Base-by-base conservation (phyloP, 768 basidiomycete species). In the Megacollybia marginata region DNA sequence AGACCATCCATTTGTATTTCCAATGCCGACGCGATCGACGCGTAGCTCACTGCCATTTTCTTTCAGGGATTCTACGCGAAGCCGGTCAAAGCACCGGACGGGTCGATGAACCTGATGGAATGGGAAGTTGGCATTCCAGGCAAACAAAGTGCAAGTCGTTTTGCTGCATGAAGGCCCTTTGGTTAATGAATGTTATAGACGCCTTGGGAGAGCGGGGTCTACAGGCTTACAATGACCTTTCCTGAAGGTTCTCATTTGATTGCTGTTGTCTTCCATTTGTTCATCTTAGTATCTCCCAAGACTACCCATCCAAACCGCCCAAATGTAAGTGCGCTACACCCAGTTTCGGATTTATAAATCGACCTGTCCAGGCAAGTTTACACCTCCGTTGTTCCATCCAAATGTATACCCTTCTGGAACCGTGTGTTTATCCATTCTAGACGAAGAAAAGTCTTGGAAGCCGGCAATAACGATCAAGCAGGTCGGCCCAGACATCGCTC, bases 51-150 rank as follows among this genome's bases (percentile, higher is more conserved):
- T 53, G 45, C 38, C 38, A 40, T 8, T 40, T 40, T 15, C 38
- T 47, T 44, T 56, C 61, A 99, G 95, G 95, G 95, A 56, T 99
- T 99, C 73, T 98, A 87, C 62, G 96, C 96, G 36, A 89, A 91
- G 64, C 96, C 96, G 19, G 73, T 79, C 42, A 99, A 99, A 69
- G 78, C 83, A 16, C 63, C 82, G 19, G 96, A 99, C 69, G 92
- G 95, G 15, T 87, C 92, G 2, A 85, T 97, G 83, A 94, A 98
- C 67, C 74, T 99, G 44, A 82, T 98, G 81, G 84, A 92, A 64
- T 99, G 96, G 96, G 96, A 98, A 64, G 93, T 96, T 2, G 96
- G 96, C 19, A 98, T 99, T 57, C 96, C 96, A 15, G 96, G 96
- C 28, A 98, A 96, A 69, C 55, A 75, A 45, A 76, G 75, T 52